Evolutionary conservation across 1,139 yeast species (phyloP).

Genomic region (Pichia inconspicua): DNA sequence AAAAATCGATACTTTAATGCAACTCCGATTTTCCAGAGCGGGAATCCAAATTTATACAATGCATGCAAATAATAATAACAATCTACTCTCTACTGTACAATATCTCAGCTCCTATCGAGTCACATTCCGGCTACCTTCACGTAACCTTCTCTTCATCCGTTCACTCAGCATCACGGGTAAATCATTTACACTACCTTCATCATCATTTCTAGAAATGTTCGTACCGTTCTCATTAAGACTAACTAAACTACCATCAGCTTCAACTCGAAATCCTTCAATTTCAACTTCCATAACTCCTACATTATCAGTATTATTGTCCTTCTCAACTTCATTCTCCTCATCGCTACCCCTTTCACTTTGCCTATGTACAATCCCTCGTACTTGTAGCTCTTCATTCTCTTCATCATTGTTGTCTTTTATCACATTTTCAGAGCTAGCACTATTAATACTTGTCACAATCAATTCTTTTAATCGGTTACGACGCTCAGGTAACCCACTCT

Average conservation of each 20-base stretch:
- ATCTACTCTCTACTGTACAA: background rate
- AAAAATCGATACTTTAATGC: too few relatives aligned
- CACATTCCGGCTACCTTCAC: slow-evolving; percentile 14
- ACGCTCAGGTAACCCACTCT: slow-evolving; percentile 56
- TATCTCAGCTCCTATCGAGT: slow-evolving; percentile 5
- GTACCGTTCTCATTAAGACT: background rate
- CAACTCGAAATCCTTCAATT: slow-evolving; percentile 8
- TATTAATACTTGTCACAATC: slow-evolving; percentile 11
- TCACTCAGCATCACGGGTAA: slow-evolving; percentile 20
- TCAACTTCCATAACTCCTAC: background rate
- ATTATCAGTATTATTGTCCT: background rate
- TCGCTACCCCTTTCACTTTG: slow-evolving; percentile 3
- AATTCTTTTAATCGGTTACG: slow-evolving; percentile 13
- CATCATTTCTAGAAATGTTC: background rate
- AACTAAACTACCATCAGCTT: slow-evolving; percentile 9
- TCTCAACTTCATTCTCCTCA: slow-evolving; percentile 1
- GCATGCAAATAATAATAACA: too few relatives aligned
- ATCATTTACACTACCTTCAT: background rate
- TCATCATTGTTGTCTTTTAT: background rate
- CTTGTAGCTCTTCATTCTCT: background rate
- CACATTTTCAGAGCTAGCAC: slow-evolving; percentile 1
- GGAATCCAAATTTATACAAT: too few relatives aligned
- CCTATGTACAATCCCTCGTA: background rate
- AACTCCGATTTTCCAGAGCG: too few relatives aligned
- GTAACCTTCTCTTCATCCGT: slow-evolving; percentile 22